Evolutionary conservation across 345 rosid genomes (phyloP), one percentile per base, ranked within the genome.

Genomic region (Camelina hispida): DNA sequence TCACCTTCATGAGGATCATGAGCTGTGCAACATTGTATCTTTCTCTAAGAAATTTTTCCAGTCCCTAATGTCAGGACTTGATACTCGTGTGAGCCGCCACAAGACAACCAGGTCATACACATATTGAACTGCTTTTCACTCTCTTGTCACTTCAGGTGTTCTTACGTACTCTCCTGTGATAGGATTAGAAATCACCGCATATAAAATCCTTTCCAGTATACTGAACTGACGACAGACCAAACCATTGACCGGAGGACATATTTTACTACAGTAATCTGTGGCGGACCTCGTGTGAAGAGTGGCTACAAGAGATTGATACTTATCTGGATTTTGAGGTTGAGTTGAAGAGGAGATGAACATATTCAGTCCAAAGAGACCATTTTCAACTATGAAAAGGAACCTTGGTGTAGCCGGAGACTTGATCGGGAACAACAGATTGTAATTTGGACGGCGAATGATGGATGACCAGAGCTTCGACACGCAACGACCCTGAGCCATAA

Each of bases 401-500:
- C 54, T 8, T 1, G 25, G 68, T 30, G 20, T 1, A n/a, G 15
- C 54, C 4, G 2, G 10, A 9, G 68, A 46, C 4, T 25, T 63
- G 38, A 25, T n/a, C 2, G 40, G 53, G 22, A 64, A 46, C 53
- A 47, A 64, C 10, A 28, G 9, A n/a, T 25, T 30, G 69, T 44
- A 46, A 10, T 64, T 30, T 9, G 5, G 55, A 47, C n/a, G 7
- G 22, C 53, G 68, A 25, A 44, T 44, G 4, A 63, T 25, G 5
- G 69, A 64, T 0, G 55, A 25, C 55, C 40, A 46, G 2, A n/a
- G 10, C 9, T 64, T 64, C 1, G 42, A 64, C n/a, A 64, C 69
- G 1, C 54, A 64, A 12, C 69, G 28, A 47, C 38, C 47, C 42
- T 48, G 16, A 9, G 16, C 42, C 0, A 28, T 5, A 44, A 28